These are phyloP conservation scores for Nicotiana undulata DNA, from an alignment of 257 asterid species.

Conservation along the genomic window DNA sequence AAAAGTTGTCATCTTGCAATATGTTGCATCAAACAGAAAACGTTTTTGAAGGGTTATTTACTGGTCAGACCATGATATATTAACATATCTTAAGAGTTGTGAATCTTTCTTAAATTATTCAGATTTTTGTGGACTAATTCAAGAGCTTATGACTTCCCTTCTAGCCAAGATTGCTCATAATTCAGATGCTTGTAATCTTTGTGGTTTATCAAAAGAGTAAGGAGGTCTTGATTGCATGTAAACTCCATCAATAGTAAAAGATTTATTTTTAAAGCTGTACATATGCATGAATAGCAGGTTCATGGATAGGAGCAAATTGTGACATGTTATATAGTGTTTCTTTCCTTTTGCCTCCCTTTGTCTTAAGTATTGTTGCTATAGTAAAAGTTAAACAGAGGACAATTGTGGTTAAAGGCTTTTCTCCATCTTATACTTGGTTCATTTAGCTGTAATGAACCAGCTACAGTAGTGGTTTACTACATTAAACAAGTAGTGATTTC, in stretches of 20 bases:
- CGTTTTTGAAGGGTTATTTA: slow-evolving; percentile 50
- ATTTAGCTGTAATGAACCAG: neutral
- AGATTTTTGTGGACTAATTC: slow-evolving; percentile 39
- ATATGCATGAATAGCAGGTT: slow-evolving; percentile 6
- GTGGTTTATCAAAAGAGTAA: slow-evolving; percentile 18
- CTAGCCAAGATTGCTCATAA: slow-evolving; percentile 54
- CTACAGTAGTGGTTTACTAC: neutral
- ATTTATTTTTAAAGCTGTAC: neutral
- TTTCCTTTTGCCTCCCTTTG: neutral
- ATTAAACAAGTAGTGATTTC: neutral
- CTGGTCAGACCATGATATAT: slow-evolving; percentile 57
- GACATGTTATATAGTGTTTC: neutral
- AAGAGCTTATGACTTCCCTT: slow-evolving; percentile 34
- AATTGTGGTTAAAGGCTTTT: neutral
- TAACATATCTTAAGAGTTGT: slow-evolving; percentile 41
- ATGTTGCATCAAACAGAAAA: slow-evolving; percentile 40
- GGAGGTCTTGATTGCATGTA: slow-evolving; percentile 2
- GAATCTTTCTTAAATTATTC: slow-evolving; percentile 44
- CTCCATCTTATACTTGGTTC: neutral
- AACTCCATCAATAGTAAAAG: neutral
- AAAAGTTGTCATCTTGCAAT: slow-evolving; percentile 30
- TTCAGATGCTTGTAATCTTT: slow-evolving; percentile 30
- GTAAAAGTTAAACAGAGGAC: neutral
- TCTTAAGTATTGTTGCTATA: neutral
- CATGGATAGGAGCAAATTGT: neutral